Evolutionary conservation across 371 early-diverging fungal genomes (phyloP), one percentile per base, ranked within the genome.

Genomic region (Dentiscutata heterogama): DNA sequence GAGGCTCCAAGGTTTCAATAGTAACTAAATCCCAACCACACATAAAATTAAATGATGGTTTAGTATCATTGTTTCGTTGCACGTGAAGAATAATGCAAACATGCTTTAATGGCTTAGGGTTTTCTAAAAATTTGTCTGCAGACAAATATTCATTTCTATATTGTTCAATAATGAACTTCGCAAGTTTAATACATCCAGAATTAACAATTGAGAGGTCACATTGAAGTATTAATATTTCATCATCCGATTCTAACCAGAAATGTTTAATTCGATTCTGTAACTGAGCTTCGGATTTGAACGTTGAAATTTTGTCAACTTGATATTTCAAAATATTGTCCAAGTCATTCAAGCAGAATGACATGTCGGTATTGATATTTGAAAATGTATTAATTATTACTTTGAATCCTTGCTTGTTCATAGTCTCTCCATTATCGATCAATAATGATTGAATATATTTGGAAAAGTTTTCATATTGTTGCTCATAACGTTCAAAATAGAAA

Each of bases 331-430:
- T 3, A 18, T 39, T 56, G 2, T 58, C 2, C 31, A 81, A 25
- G 51, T 39, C 61, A 10, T 58, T 2, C 31, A 81, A 25, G 51
- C 82, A 81, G n/a, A 54, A 82, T 3, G n/a, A 22, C 2, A 81
- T 16, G 25, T 81, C 81, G 1, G 25, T 61, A 35, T 81, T 79
- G 35, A 81, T 78, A 51, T 81, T 79, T 18, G 81, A 80, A 27
- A 81, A 81, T 3, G 82, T 81, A n/a, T 81, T 56, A 22, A 81
- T 56, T 27, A 78, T 81, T 5, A 81, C 18, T 42, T 58, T 27
- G 18, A 82, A 20, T 11, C 51, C 50, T 64, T 50, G 22, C 46
- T 46, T 46, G 10, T 46, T 46, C 46, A 46, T 46, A 22, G 7
- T 14, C 10, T 42, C 46, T 46, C 8, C 18, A 20, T 27, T 10